These are phyloP conservation scores for Debaryomyces nepalensis DNA, from an alignment of 1,139 yeast genomes.

Conservation along the genomic window DNA sequence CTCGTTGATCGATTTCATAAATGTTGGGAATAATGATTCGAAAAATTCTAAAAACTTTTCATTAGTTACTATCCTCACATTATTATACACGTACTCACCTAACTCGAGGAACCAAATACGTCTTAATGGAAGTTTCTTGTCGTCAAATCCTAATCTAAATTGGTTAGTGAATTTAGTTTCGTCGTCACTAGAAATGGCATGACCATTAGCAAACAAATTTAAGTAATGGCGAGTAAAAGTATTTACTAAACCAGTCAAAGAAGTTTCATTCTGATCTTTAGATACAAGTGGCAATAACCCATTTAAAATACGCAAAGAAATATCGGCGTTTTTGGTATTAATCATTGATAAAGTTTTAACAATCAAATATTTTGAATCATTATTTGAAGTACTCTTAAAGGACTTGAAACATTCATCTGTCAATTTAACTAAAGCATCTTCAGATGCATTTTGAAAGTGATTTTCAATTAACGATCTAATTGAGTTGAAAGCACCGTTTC, in stretches of 20 bases:
- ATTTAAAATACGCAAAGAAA: conserved; percentile 38
- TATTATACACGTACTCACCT: conserved; percentile 33
- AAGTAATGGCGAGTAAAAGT: conserved; percentile 52
- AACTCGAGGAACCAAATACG: conserved; percentile 69
- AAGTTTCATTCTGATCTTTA: conserved; percentile 78
- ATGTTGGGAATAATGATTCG: conserved; percentile 32
- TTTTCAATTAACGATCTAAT: conserved; percentile 33
- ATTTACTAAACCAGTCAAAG: conserved; percentile 56
- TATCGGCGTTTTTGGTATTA: conserved; percentile 12
- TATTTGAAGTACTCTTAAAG: conserved; percentile 63
- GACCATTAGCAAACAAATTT: conserved; percentile 19
- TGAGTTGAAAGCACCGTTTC: conserved; percentile 55
- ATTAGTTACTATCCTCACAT: conserved; percentile 5
- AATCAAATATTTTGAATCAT: conserved; percentile 62
- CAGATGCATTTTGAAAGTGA: conserved; percentile 21
- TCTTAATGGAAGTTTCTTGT: conserved; percentile 64
- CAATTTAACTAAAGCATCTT: conserved; percentile 24
- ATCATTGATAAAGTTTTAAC: conserved; percentile 33
- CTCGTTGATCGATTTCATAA: conserved; percentile 45
- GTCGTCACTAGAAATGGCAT: conserved; percentile 18
- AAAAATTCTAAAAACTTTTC: conserved; percentile 16
- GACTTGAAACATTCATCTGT: conserved; percentile 60
- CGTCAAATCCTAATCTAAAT: conserved; percentile 62
- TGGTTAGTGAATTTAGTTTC: conserved; percentile 27
- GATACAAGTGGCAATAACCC: conserved; percentile 55